Conservation (phyloP, 2,329 filamentous ascomycete genomes). For the Colletotrichum sp. region DNA sequence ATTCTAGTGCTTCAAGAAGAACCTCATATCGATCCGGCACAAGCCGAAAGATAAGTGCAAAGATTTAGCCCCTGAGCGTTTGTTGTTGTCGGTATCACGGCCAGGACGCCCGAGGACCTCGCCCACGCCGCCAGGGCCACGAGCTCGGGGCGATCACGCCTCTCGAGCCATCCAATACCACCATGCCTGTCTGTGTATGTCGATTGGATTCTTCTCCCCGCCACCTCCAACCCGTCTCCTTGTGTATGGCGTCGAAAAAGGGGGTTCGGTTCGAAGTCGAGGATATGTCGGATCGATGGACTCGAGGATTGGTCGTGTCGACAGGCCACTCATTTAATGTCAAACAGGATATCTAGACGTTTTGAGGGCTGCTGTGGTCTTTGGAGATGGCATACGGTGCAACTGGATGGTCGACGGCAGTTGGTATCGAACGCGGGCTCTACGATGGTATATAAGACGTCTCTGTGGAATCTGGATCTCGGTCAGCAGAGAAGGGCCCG, state of each 20-base stretch:
- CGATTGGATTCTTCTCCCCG: not conserved
- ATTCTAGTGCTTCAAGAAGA: not conserved
- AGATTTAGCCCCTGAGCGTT: not conserved
- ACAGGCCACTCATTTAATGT: not conserved
- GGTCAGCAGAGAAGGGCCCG: not conserved
- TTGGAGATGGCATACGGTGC: not conserved
- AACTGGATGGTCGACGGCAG: not conserved
- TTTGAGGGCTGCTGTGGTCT: not conserved
- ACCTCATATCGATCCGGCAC: not conserved
- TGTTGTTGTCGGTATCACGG: not conserved
- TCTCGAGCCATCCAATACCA: not conserved
- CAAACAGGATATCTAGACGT: not conserved
- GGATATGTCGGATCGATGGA: not conserved
- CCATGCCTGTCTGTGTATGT: fast-evolving
- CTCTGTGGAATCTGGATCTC: not conserved
- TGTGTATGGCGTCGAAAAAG: not conserved
- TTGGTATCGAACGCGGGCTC: not conserved
- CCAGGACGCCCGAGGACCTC: not conserved
- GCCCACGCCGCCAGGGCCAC: not conserved
- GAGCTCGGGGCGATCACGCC: not conserved
- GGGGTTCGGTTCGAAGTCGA: not conserved
- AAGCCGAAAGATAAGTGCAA: not conserved
- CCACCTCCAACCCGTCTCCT: not conserved
- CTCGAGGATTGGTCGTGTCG: not conserved
- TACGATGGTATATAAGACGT: not conserved